Conservation (phyloP, 2,329 filamentous ascomycete species). For the Aspergillaceae sp. region DNA sequence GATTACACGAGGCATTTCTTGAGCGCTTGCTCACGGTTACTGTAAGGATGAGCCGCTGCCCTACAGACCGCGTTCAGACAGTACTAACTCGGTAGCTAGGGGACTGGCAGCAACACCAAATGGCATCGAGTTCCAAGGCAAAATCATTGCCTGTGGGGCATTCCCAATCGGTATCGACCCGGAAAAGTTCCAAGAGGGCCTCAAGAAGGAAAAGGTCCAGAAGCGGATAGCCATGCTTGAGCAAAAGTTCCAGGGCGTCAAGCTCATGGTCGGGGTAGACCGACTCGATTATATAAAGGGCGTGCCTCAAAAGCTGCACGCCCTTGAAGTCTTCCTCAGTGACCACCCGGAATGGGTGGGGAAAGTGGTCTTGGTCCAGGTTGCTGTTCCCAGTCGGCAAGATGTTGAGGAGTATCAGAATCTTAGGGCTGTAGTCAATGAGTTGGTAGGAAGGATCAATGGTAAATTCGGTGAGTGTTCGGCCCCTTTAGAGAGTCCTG, state of each 20-base stretch:
- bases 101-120: conserved; percentile 68
- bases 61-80: not conserved
- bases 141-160: conserved; percentile 82
- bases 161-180: conserved; percentile 98
- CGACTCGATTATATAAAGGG: conserved; percentile 98
- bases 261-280: conserved; percentile 93
- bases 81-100: conserved; percentile 18
- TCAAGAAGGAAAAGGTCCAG: conserved; percentile 77
- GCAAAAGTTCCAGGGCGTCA: conserved; percentile 89
- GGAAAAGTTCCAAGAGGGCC: conserved; percentile 85
- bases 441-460: conserved; percentile 93
- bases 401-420: conserved; percentile 99
- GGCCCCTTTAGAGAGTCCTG: not conserved
- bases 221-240: conserved; percentile 76
- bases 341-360: conserved; percentile 98
- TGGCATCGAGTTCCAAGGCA: conserved; percentile 81
- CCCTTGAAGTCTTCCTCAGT: conserved; percentile 90
- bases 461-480: conserved; percentile 64
- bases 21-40: conserved; percentile 88
- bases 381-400: conserved; percentile 86
- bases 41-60: conserved; percentile 44
- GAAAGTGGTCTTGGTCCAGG: conserved; percentile 91
- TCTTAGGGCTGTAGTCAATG: conserved; percentile 87
- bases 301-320: conserved; percentile 93
- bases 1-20: conserved; percentile 98